These are phyloP conservation scores for Cicer yamashitae DNA, from an alignment of 306 rosid genomes.

Conservation along the genomic window DNA sequence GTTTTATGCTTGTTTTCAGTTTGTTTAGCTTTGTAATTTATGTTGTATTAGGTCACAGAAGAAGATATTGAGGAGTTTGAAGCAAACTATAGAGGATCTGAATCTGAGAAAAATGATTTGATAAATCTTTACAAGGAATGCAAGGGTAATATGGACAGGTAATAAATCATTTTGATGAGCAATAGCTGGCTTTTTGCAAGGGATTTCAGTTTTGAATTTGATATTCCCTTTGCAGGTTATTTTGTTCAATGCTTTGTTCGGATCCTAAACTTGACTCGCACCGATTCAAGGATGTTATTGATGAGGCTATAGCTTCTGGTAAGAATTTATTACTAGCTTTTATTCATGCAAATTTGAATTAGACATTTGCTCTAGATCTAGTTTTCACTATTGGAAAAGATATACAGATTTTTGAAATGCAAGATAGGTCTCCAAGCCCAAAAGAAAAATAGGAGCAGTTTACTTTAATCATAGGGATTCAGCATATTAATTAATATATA, in stretches of 20 bases:
- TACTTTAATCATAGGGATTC: slow-evolving; percentile 14
- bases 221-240: slow-evolving; percentile 63
- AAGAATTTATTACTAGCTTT: slow-evolving; percentile 37
- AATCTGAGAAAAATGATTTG: slow-evolving; percentile 81
- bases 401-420: slow-evolving; percentile 1
- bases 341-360: not conserved
- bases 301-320: slow-evolving; percentile 78
- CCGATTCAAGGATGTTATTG: slow-evolving; percentile 77
- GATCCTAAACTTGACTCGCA: slow-evolving; percentile 86
- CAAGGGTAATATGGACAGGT: slow-evolving; percentile 92
- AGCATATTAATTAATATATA: not conserved
- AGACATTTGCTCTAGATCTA: slow-evolving; percentile 30
- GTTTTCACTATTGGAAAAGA: slow-evolving; percentile 29
- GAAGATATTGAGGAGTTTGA: slow-evolving; percentile 88
- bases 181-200: not conserved
- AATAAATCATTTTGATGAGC: slow-evolving; percentile 30
- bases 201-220: slow-evolving; percentile 37
- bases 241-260: slow-evolving; percentile 97
- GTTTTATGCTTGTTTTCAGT: not conserved
- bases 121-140: slow-evolving; percentile 64
- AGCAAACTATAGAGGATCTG: slow-evolving; percentile 85
- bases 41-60: slow-evolving; percentile 69
- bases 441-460: slow-evolving; percentile 12
- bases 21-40: slow-evolving; percentile 5
- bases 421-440: slow-evolving; percentile 7